A percentile compares a stretch with the other conserved stretches of the same genome.
These are phyloP conservation scores for Cladosporium phlei DNA, from an alignment of 2,329 filamentous ascomycete genomes.

Conservation along the genomic window DNA sequence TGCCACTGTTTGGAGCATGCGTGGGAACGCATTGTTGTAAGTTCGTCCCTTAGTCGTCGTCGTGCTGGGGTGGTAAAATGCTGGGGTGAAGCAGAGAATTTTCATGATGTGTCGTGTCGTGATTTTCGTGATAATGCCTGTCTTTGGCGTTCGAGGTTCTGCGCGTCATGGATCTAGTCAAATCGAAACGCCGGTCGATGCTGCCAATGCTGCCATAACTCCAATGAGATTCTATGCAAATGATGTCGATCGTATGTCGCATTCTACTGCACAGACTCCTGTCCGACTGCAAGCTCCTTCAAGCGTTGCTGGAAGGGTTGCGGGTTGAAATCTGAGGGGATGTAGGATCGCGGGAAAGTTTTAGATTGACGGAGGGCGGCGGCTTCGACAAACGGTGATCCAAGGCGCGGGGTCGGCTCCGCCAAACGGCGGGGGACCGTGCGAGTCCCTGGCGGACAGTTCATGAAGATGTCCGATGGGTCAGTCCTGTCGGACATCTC, in stretches of 20 bases:
- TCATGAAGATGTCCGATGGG: conserved; percentile 15
- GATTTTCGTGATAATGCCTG: conserved; percentile 9
- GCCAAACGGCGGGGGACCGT: conserved; percentile 33
- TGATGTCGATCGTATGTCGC: too few species aligned
- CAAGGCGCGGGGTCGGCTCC: conserved; percentile 42
- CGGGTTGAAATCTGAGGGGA: conserved; percentile 25
- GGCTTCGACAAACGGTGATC: conserved; percentile 44
- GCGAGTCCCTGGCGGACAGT: conserved; percentile 21
- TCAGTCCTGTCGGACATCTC: conserved; percentile 26
- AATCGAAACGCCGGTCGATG: conserved; percentile 9
- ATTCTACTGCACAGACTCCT: not conserved
- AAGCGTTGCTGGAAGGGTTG: conserved; percentile 30
- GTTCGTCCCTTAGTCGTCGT: too few species aligned
- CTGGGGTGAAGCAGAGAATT: conserved; percentile 5
- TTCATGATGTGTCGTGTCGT: conserved; percentile 8
- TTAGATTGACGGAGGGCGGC: conserved; percentile 36
- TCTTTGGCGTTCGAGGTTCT: conserved; percentile 10
- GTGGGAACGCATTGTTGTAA: too few species aligned
- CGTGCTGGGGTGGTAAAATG: not conserved
- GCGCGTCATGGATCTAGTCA: too few species aligned
- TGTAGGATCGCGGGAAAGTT: conserved; percentile 43
- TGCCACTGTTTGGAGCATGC: too few species aligned
- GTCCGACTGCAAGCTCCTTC: conserved; percentile 23
- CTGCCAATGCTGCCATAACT: not conserved
- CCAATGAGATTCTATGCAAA: not conserved